Evolutionary conservation across 129 eudicot genomes (phyloP).

Genomic region (Pittosporum tobira): DNA sequence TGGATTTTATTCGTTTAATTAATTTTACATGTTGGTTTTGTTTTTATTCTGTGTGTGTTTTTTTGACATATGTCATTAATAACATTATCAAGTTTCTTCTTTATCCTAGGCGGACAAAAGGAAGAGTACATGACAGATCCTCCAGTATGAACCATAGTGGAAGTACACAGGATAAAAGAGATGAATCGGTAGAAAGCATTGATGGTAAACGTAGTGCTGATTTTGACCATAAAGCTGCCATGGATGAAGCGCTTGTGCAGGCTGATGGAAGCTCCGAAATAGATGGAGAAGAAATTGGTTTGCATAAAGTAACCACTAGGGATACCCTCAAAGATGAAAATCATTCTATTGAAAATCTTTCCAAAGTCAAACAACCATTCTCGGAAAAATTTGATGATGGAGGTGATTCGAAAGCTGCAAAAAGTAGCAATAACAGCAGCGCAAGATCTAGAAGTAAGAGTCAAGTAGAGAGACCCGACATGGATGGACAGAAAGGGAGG

Average conservation of each 20-base stretch:
- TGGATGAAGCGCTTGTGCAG: slow-evolving; percentile 27
- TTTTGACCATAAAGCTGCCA: slow-evolving; percentile 28
- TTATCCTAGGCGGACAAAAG: slow-evolving; percentile 48
- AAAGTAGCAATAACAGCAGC: slow-evolving; percentile 72
- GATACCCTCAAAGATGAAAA: slow-evolving; percentile 31
- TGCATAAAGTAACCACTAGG: slow-evolving; percentile 16
- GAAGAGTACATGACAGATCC: slow-evolving; percentile 42
- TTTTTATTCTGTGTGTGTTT: background rate
- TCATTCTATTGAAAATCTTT: slow-evolving; percentile 39
- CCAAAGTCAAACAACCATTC: slow-evolving; percentile 34
- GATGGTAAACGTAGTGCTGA: too few relatives aligned
- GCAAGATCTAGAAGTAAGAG: slow-evolving; percentile 55
- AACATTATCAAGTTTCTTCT: slow-evolving; percentile 9
- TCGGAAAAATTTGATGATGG: slow-evolving; percentile 50
- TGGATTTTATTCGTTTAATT: too few relatives aligned
- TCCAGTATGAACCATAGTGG: slow-evolving; percentile 33
- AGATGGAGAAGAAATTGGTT: slow-evolving; percentile 28
- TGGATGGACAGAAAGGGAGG: slow-evolving; percentile 53
- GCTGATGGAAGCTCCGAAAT: slow-evolving; percentile 37
- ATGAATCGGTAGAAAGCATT: slow-evolving; percentile 51
- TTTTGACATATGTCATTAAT: background rate
- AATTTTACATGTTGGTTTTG: background rate
- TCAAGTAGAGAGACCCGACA: slow-evolving; percentile 43
- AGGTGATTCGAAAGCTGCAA: slow-evolving; percentile 53
- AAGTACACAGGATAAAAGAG: slow-evolving; percentile 34